Evolutionary conservation across 108 stramenopile species (phyloP).

Genomic region (Parmales sp.): DNA sequence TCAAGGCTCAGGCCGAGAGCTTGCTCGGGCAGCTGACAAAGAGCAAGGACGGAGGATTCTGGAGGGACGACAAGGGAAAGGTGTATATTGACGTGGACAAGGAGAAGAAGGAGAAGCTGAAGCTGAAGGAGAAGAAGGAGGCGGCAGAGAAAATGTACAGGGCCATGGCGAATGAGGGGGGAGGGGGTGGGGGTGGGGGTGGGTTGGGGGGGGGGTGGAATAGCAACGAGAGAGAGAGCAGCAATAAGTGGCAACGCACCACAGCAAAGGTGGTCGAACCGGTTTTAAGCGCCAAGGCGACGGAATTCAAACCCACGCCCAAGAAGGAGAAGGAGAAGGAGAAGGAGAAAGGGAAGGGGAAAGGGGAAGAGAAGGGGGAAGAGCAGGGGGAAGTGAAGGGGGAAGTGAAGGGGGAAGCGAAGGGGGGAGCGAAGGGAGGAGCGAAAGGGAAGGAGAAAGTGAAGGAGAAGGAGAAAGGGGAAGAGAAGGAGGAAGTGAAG

Average conservation of each 20-base stretch:
- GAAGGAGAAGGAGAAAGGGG: neutral
- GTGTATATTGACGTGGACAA: slow-evolving; percentile 40
- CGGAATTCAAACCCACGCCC: neutral
- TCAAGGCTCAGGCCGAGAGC: slow-evolving; percentile 62
- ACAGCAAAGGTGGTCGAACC: neutral
- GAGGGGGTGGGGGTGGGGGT: neutral
- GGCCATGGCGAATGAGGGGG: neutral
- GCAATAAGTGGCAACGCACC: neutral
- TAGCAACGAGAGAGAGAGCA: neutral
- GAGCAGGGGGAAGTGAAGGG: neutral
- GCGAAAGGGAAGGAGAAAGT: neutral
- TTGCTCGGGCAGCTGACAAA: slow-evolving; percentile 59
- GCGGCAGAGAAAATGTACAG: slow-evolving; percentile 52
- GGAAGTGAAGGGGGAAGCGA: neutral
- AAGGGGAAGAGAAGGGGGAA: neutral
- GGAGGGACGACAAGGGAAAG: slow-evolving; percentile 61
- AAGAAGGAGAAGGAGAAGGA: neutral
- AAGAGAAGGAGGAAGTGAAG: neutral
- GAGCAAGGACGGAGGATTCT: slow-evolving; percentile 68
- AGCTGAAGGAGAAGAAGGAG: slow-evolving; percentile 54
- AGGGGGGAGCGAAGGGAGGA: neutral
- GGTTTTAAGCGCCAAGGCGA: neutral
- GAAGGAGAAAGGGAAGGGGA: neutral
- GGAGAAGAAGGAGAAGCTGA: slow-evolving; percentile 51
- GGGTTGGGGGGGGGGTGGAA: neutral